Evolutionary conservation across 192 early-diverging fungal species (phyloP).

Genomic region (Rhizophagus sp.): DNA sequence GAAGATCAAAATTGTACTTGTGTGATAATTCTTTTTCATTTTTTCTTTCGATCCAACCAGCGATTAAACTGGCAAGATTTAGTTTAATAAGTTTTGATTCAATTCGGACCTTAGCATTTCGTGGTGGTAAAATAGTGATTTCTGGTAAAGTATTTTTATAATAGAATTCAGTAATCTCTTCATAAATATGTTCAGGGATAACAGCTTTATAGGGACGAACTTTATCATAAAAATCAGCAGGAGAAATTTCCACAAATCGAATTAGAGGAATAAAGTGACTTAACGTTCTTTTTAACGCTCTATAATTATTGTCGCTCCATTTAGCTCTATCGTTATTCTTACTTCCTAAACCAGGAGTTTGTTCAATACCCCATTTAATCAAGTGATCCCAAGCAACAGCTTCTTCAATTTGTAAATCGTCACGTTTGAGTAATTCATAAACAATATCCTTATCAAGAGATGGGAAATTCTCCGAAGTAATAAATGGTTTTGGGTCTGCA

Average conservation of each 20-base stretch:
- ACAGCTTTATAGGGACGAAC: not conserved
- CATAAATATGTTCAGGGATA: not conserved
- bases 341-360: not conserved
- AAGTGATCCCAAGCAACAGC: slow-evolving; percentile 13
- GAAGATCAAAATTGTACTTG: slow-evolving; percentile 9
- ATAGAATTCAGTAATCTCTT: not conserved
- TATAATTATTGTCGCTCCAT: not conserved
- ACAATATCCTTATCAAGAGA: no score
- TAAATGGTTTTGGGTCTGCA: not conserved
- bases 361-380: slow-evolving; percentile 17
- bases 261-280: not conserved
- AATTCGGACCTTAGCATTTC: not conserved
- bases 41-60: slow-evolving; percentile 5
- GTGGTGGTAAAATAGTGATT: not conserved
- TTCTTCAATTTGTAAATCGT: slow-evolving; percentile 2
- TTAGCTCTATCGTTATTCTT: no score
- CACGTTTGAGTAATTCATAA: no score
- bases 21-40: not conserved
- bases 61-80: not conserved
- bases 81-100: not conserved
- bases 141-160: not conserved
- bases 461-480: slow-evolving; percentile 6
- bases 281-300: not conserved
- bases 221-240: no score
- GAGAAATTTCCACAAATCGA: not conserved